phyloP scores from a whole-genome alignment of 306 rosid species.

The Astragalus membranaceus region DNA sequence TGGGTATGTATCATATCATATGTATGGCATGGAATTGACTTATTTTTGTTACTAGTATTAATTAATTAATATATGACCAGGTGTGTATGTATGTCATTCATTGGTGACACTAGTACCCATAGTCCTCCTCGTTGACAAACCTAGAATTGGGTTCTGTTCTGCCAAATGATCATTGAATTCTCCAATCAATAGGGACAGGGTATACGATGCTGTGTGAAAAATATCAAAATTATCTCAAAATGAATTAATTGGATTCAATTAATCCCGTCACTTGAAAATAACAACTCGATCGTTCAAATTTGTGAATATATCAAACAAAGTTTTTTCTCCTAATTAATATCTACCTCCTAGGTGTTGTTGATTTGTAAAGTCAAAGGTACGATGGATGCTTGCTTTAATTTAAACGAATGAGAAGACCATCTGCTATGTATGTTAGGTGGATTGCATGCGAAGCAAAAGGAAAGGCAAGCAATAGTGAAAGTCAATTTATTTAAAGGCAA shows the following conservation, averaged over 20 bases:
- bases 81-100: background rate
- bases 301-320: background rate
- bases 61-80: too few species aligned
- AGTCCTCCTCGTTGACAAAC: background rate
- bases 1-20: too few species aligned
- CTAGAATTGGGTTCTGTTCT: background rate
- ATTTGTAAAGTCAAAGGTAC: conserved; percentile 17
- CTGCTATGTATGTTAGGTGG: conserved; percentile 1
- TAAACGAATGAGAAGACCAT: background rate
- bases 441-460: conserved; percentile 30
- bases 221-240: background rate
- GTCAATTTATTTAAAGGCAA: conserved; percentile 15
- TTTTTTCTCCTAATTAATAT: conserved; percentile 14
- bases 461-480: conserved; percentile 20
- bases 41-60: background rate
- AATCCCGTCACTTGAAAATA: background rate
- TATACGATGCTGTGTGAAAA: background rate
- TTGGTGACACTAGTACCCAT: background rate
- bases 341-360: background rate
- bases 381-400: conserved; percentile 14
- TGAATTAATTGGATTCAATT: conserved; percentile 5
- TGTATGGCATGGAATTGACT: background rate
- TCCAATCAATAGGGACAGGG: background rate
- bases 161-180: background rate
- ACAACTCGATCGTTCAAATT: background rate